These are phyloP conservation scores for Cutaneotrichosporon mucoides DNA, from an alignment of 1,284 basidiomycete species.

Conservation along the genomic window DNA sequence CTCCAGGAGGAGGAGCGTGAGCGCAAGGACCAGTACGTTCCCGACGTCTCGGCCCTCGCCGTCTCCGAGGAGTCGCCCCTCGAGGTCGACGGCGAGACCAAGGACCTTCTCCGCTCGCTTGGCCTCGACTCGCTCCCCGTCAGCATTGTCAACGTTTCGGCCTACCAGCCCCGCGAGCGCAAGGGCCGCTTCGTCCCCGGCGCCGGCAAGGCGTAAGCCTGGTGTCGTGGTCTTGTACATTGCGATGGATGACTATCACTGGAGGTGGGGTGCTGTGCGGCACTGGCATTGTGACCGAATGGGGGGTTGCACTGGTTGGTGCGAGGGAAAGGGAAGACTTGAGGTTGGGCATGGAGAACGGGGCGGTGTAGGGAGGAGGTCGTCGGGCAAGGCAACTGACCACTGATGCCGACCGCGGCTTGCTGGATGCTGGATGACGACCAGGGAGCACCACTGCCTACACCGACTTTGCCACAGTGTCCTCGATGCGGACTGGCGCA, in stretches of 20 bases:
- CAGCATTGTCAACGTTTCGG: conserved; percentile 63
- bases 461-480: too few relatives aligned
- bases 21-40: conserved; percentile 98
- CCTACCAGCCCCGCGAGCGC: conserved; percentile 62
- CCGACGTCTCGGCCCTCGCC: conserved; percentile 91
- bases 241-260: conserved; percentile 18
- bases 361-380: too few relatives aligned
- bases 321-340: too few relatives aligned
- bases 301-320: background rate
- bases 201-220: conserved; percentile 53
- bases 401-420: too few relatives aligned
- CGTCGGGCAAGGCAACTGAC: too few relatives aligned
- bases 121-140: conserved; percentile 86
- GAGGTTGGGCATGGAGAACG: too few relatives aligned
- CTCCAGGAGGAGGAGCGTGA: conserved; percentile 99
- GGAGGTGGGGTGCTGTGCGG: background rate
- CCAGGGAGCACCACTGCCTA: too few relatives aligned
- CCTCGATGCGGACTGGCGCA: too few relatives aligned
- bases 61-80: conserved; percentile 63
- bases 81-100: conserved; percentile 86
- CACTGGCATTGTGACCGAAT: background rate
- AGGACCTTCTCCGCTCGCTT: conserved; percentile 82
- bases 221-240: conserved; percentile 8
- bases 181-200: conserved; percentile 80
- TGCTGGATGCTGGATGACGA: too few relatives aligned